Conservation (phyloP, 2,329 filamentous ascomycete species). For the Domatiomyces catenatus region DNA sequence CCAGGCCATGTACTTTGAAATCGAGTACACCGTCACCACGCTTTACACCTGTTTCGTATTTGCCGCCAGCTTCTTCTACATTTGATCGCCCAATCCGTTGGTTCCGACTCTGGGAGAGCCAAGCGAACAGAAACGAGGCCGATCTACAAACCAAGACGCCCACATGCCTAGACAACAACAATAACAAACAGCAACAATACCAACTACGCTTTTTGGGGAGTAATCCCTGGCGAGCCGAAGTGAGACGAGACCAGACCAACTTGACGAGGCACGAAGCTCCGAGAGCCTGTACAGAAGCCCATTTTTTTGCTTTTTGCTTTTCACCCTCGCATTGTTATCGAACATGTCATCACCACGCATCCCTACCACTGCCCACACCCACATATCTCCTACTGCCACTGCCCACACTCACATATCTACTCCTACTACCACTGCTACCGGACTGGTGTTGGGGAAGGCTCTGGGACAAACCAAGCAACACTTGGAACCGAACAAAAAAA, state of each 20-base stretch:
- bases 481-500: background rate
- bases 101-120: background rate
- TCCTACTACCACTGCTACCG: too few species aligned
- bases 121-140: background rate
- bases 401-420: too few species aligned
- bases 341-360: background rate
- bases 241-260: background rate
- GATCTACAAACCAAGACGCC: too few species aligned
- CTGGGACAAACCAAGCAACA: background rate
- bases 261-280: background rate
- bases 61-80: conserved; percentile 25
- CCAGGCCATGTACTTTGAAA: conserved; percentile 41
- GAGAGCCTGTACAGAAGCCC: background rate
- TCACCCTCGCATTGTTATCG: background rate
- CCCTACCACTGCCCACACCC: too few species aligned
- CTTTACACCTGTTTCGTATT: conserved; percentile 37
- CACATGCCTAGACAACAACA: background rate
- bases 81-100: background rate
- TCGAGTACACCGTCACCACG: conserved; percentile 39
- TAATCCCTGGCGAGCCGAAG: background rate
- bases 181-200: background rate
- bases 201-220: background rate
- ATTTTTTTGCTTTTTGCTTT: background rate
- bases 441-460: background rate
- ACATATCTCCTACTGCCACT: too few species aligned